Evolutionary conservation across 441 rosid genomes (phyloP).

Genomic region (Erodium moschatum): DNA sequence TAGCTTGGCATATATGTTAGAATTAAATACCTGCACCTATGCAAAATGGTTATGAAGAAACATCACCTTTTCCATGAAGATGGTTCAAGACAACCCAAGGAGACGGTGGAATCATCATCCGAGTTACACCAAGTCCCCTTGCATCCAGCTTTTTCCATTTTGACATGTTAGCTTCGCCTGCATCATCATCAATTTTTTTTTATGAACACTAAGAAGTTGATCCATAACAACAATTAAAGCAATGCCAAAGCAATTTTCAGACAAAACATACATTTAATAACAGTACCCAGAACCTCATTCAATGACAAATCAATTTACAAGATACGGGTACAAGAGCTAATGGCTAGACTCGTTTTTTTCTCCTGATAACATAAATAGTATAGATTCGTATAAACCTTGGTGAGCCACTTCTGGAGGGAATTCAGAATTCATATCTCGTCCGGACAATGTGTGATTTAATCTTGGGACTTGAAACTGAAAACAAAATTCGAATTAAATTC

Average conservation of each 20-base stretch:
- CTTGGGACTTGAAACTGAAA: slow-evolving; percentile 28
- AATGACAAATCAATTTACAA: neutral
- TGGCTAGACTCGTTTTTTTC: too few species aligned
- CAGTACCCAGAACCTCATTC: neutral
- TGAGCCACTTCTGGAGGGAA: slow-evolving; percentile 12
- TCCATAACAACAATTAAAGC: neutral
- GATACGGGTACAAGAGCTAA: neutral
- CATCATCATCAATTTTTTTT: neutral
- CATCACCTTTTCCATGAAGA: slow-evolving; percentile 43
- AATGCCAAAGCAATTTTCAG: neutral
- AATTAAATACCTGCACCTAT: too few species aligned
- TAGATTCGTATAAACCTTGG: slow-evolving; percentile 22
- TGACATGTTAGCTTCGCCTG: slow-evolving; percentile 37
- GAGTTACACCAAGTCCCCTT: slow-evolving; percentile 34
- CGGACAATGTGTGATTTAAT: slow-evolving; percentile 30
- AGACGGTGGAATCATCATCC: slow-evolving; percentile 41
- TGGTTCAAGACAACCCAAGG: slow-evolving; percentile 50
- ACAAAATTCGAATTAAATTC: slow-evolving; percentile 11
- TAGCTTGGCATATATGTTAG: neutral
- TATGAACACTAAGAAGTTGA: neutral
- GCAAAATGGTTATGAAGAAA: neutral
- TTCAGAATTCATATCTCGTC: slow-evolving; percentile 22
- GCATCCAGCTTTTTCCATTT: slow-evolving; percentile 61
- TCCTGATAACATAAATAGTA: neutral
- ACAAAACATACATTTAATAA: neutral